Evolutionary conservation across 1,284 basidiomycete species (phyloP).

Genomic region (Malassezia slooffiae): DNA sequence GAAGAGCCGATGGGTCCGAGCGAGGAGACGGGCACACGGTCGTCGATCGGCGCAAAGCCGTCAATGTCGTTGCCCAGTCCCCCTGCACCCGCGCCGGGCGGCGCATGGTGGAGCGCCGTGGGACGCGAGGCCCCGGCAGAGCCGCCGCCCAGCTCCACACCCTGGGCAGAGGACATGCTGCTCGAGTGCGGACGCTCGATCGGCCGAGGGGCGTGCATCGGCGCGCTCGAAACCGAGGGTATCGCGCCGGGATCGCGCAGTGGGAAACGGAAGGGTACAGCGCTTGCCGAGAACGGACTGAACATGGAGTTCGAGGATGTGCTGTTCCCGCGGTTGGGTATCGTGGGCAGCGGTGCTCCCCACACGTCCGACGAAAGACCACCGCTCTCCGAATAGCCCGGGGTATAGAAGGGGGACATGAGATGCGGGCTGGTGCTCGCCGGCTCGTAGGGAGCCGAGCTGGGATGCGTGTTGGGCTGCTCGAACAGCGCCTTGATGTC

Average conservation of each 20-base stretch:
- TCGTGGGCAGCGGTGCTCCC: slow-evolving; percentile 31
- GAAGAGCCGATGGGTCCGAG: no score
- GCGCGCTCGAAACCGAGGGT: no score
- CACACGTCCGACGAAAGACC: slow-evolving; percentile 34
- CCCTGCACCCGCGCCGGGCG: no score
- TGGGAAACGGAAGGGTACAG: slow-evolving; percentile 10
- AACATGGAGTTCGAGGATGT: slow-evolving; percentile 10
- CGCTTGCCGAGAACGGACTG: slow-evolving; percentile 7
- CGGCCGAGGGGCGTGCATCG: neutral
- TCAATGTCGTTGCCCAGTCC: slow-evolving; percentile 11
- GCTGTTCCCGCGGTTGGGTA: slow-evolving; percentile 16
- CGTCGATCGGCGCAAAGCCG: slow-evolving; percentile 10
- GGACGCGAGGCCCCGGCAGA: no score
- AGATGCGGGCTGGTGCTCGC: slow-evolving; percentile 18
- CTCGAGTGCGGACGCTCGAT: neutral
- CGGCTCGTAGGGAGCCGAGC: slow-evolving; percentile 25
- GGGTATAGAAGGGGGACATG: slow-evolving; percentile 34
- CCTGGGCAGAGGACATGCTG: neutral
- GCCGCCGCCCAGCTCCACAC: slow-evolving; percentile 1
- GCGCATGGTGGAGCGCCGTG: no score
- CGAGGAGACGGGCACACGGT: slow-evolving; percentile 2
- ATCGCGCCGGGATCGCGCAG: slow-evolving; percentile 2
- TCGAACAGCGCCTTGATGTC: slow-evolving; percentile 90
- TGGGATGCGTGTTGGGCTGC: slow-evolving; percentile 13
- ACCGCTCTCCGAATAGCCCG: slow-evolving; percentile 30